These are phyloP conservation scores for Colletotrichum noveboracense DNA, from an alignment of 2,329 filamentous ascomycete species.

Conservation along the genomic window DNA sequence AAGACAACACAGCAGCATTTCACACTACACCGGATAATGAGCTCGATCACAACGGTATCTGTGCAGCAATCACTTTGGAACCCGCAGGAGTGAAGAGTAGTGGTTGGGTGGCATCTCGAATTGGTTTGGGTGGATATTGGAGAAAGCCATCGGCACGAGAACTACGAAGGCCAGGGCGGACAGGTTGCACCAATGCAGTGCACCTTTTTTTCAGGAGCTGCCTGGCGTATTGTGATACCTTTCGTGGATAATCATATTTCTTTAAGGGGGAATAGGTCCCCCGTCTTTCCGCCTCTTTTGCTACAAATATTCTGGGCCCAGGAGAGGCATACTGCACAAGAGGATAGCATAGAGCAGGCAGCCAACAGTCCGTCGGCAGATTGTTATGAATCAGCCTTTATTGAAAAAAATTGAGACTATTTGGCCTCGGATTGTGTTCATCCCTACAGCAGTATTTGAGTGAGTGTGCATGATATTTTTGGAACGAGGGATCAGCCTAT, in stretches of 20 bases:
- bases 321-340: conserved; percentile 3
- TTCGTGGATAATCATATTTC: conserved; percentile 22
- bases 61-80: conserved; percentile 1
- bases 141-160: background rate
- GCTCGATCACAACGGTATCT: background rate
- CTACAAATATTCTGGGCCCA: background rate
- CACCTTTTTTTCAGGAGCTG: background rate
- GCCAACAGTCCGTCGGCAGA: conserved; percentile 19
- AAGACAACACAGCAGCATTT: background rate
- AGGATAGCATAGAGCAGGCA: conserved; percentile 5
- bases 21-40: background rate
- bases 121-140: background rate
- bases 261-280: background rate
- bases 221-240: conserved; percentile 3
- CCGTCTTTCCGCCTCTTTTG: conserved; percentile 1
- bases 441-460: background rate
- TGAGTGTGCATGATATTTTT: background rate
- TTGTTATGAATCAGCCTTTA: conserved; percentile 21
- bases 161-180: background rate
- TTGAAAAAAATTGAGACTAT: background rate
- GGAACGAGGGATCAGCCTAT: background rate
- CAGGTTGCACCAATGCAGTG: background rate
- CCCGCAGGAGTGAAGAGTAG: background rate
- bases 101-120: background rate
- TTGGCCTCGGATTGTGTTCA: background rate